These are phyloP conservation scores for Lactifluus pinguis DNA, from an alignment of 768 basidiomycete genomes.

Conservation along the genomic window DNA sequence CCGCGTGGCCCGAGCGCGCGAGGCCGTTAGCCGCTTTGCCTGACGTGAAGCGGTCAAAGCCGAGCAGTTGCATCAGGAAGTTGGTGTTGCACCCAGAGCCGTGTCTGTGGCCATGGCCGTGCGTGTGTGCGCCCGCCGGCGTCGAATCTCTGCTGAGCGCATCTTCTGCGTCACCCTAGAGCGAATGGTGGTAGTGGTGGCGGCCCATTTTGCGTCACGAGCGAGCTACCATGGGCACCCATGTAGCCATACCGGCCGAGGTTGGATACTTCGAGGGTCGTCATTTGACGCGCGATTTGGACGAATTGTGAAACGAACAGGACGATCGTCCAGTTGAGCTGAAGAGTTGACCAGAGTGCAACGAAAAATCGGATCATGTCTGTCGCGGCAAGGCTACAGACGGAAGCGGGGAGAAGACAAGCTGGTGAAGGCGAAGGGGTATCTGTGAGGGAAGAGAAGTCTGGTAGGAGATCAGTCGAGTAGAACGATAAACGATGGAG, in stretches of 20 bases:
- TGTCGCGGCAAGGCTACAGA: slow-evolving; percentile 62
- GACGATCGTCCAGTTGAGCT: slow-evolving; percentile 90
- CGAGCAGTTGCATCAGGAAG: too few species aligned
- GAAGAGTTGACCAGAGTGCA: slow-evolving; percentile 78
- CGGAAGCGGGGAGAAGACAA: slow-evolving; percentile 55
- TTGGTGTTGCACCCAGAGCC: too few species aligned
- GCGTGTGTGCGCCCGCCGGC: slow-evolving; percentile 15
- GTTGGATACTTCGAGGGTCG: slow-evolving; percentile 92
- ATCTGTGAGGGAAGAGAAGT: slow-evolving; percentile 41
- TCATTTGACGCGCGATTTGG: slow-evolving; percentile 93
- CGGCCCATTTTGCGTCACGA: slow-evolving; percentile 74
- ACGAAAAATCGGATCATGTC: slow-evolving; percentile 84
- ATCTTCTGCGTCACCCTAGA: slow-evolving; percentile 29
- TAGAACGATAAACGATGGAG: not conserved
- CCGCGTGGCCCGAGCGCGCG: too few species aligned
- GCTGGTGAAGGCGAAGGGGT: slow-evolving; percentile 41
- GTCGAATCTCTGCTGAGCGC: slow-evolving; percentile 37
- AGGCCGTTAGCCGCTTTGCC: too few species aligned
- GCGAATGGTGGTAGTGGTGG: slow-evolving; percentile 39
- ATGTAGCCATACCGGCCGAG: slow-evolving; percentile 94
- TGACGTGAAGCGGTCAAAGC: too few species aligned
- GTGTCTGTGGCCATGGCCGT: too few species aligned
- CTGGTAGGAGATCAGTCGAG: slow-evolving; percentile 28
- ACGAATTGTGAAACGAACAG: slow-evolving; percentile 81
- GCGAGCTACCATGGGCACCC: slow-evolving; percentile 80